A percentile compares a stretch with the other conserved stretches of the same genome.
Conservation (phyloP, 2,329 filamentous ascomycete species). For the Incumbomyces lentus region DNA sequence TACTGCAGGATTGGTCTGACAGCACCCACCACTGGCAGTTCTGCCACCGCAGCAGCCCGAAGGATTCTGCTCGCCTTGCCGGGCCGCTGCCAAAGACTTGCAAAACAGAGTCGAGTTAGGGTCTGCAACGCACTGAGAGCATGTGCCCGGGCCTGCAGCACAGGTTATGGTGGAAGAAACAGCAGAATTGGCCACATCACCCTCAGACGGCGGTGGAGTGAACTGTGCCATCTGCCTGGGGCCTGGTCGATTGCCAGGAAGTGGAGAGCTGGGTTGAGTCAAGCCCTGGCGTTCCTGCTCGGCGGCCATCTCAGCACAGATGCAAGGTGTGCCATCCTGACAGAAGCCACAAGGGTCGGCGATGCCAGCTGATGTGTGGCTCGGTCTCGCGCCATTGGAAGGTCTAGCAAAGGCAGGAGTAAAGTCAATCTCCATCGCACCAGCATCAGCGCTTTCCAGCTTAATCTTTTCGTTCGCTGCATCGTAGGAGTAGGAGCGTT, state of each 20-base stretch:
- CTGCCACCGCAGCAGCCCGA: conserved; percentile 56
- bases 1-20: conserved; percentile 24
- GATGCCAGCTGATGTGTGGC: conserved; percentile 43
- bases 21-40: conserved; percentile 52
- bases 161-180: conserved; percentile 33
- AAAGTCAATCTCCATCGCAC: conserved; percentile 59
- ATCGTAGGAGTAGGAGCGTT: conserved; percentile 27
- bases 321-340: conserved; percentile 68
- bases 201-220: conserved; percentile 44
- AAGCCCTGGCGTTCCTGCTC: conserved; percentile 26
- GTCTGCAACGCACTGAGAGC: conserved; percentile 65
- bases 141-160: conserved; percentile 64
- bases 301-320: conserved; percentile 59
- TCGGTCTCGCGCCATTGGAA: conserved; percentile 29
- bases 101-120: conserved; percentile 76
- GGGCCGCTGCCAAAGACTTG: conserved; percentile 62
- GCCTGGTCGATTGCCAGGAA: neutral
- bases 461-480: conserved; percentile 46
- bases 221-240: conserved; percentile 31
- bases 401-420: conserved; percentile 32
- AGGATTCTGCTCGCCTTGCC: conserved; percentile 19
- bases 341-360: conserved; percentile 74
- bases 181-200: conserved; percentile 46
- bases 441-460: conserved; percentile 26
- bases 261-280: neutral